Conservation (phyloP, 176 grass and related monocot genomes). For the Secale cereale region DNA sequence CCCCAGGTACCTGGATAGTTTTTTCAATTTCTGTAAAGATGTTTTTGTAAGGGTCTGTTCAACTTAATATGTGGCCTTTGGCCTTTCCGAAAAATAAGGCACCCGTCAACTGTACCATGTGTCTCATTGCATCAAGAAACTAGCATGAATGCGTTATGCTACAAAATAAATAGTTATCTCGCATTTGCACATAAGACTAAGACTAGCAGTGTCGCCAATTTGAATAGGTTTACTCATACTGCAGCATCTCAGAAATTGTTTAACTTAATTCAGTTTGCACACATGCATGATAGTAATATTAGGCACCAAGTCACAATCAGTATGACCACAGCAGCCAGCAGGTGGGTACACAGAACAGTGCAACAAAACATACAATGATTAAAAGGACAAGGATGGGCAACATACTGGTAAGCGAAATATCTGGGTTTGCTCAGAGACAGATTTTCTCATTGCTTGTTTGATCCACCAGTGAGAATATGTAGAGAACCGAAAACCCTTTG, state of each 20-base stretch:
- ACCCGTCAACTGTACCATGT: not conserved
- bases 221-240: not conserved
- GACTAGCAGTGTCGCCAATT: not conserved
- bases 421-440: slow-evolving; percentile 60
- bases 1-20: no score
- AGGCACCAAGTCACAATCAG: not conserved
- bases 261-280: not conserved
- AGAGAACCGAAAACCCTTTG: slow-evolving; percentile 92
- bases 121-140: not conserved
- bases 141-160: not conserved
- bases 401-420: slow-evolving; percentile 83
- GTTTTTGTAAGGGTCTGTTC: no score
- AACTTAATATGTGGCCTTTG: no score
- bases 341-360: not conserved
- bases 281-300: not conserved
- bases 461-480: slow-evolving; percentile 99
- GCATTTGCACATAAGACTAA: not conserved
- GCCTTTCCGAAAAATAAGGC: no score
- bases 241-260: not conserved
- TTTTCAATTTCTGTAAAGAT: no score
- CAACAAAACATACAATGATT: not conserved
- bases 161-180: not conserved
- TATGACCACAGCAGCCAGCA: not conserved
- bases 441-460: slow-evolving; percentile 85
- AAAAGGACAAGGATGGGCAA: not conserved